Evolutionary conservation across 257 asterid genomes (phyloP).

Genomic region (Fraxinus anomala): DNA sequence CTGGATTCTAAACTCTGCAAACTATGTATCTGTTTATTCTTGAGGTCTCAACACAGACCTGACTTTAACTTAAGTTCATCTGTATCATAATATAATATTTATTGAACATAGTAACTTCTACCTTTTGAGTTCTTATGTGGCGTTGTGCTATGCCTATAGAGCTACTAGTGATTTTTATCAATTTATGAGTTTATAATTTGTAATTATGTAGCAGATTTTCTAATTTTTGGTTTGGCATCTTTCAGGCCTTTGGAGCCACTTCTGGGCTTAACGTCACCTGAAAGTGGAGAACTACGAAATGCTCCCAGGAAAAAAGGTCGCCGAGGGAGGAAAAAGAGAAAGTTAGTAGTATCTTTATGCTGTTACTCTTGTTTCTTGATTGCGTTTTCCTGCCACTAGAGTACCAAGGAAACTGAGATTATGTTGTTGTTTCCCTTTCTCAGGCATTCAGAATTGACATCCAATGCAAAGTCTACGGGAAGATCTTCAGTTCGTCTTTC

Average conservation of each 20-base stretch:
- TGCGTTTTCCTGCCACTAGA: constrained; percentile 12
- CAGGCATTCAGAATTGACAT: constrained; percentile 57
- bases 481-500: constrained; percentile 42
- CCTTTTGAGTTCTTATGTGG: not conserved
- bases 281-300: constrained; percentile 42
- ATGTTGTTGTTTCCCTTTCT: constrained; percentile 26
- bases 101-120: not conserved
- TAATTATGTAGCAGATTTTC: not conserved
- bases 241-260: constrained; percentile 63
- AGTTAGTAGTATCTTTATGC: constrained; percentile 57
- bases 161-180: constrained; percentile 7
- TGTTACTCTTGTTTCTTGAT: constrained; percentile 21
- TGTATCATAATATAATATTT: constrained; percentile 6
- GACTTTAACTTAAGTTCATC: constrained; percentile 5
- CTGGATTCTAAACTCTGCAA: constrained; percentile 15
- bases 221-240: constrained; percentile 20
- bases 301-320: constrained; percentile 48
- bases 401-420: constrained; percentile 9
- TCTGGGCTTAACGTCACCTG: constrained; percentile 45
- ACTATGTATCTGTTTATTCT: constrained; percentile 15
- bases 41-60: not conserved
- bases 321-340: constrained; percentile 76
- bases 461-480: constrained; percentile 36
- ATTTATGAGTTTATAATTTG: constrained; percentile 16
- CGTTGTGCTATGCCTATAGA: constrained; percentile 6